These are phyloP conservation scores for Phallus indusiatus DNA, from an alignment of 768 basidiomycete species.

Conservation along the genomic window DNA sequence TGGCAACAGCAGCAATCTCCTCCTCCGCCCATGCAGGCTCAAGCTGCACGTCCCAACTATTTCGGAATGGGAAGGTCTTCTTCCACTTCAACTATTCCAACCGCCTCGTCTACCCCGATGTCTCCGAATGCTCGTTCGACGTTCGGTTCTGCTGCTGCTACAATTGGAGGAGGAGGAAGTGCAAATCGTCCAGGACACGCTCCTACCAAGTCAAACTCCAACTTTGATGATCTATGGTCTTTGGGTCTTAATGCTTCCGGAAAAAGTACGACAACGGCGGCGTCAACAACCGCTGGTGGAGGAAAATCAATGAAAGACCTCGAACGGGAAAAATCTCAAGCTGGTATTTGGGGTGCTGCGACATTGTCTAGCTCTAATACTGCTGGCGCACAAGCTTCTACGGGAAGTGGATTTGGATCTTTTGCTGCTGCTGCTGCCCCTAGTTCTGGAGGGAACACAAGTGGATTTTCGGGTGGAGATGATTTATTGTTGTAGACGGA, in stretches of 20 bases:
- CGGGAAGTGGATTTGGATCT: constrained; percentile 12
- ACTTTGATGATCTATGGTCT: constrained; percentile 87
- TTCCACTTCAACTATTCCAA: neutral
- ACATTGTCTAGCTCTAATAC: neutral
- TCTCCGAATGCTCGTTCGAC: constrained; percentile 20
- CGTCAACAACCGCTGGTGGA: constrained; percentile 13
- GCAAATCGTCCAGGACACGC: neutral
- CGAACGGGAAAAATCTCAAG: constrained; percentile 77
- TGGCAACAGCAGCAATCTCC: too few species aligned
- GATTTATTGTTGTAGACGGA: constrained; percentile 30
- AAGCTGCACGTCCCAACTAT: constrained; percentile 12
- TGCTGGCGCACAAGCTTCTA: constrained; percentile 11
- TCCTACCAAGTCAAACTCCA: constrained; percentile 20
- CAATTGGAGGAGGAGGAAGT: neutral
- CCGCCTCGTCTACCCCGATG: constrained; percentile 6
- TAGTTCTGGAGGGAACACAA: constrained; percentile 7
- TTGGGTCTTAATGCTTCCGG: constrained; percentile 46
- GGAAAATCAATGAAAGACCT: constrained; percentile 83
- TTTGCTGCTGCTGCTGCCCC: constrained; percentile 23
- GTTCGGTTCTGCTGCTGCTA: constrained; percentile 10
- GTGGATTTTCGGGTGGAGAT: constrained; percentile 22
- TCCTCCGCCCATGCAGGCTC: constrained; percentile 2
- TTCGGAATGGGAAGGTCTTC: constrained; percentile 9
- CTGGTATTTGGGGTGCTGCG: constrained; percentile 64
- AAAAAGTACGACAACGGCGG: constrained; percentile 26